Conservation (phyloP, 2,329 filamentous ascomycete genomes). For the Hypoxylon sp. region DNA sequence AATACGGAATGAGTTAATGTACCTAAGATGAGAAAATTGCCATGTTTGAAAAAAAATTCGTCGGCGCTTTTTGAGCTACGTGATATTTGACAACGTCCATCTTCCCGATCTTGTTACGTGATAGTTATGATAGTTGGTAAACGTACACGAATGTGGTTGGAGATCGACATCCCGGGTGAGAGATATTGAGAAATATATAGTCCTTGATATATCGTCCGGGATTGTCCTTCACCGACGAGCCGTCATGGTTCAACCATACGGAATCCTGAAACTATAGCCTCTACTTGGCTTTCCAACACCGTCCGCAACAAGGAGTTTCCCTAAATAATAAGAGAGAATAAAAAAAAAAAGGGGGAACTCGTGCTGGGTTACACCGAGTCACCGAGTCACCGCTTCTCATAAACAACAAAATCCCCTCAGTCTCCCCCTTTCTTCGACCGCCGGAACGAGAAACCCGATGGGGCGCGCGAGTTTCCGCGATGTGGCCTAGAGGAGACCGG, state of each 20-base stretch:
- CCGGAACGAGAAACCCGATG: conserved; percentile 7
- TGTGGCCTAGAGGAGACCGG: conserved; percentile 1
- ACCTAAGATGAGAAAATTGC: conserved; percentile 35
- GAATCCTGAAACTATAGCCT: conserved; percentile 8
- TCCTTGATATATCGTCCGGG: conserved; percentile 11
- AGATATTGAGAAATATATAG: conserved; percentile 12
- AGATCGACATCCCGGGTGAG: conserved; percentile 1
- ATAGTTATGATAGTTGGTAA: not conserved
- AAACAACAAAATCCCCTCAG: not conserved
- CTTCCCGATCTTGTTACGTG: not conserved
- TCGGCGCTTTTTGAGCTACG: not conserved
- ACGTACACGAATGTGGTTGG: conserved; percentile 1
- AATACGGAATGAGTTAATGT: conserved; percentile 39
- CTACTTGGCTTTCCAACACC: not conserved
- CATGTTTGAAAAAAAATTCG: not conserved
- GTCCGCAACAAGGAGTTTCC: not conserved
- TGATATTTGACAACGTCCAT: conserved; percentile 2
- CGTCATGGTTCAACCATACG: not conserved
- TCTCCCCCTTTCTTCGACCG: not conserved
- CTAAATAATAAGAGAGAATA: no score
- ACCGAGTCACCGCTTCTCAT: conserved; percentile 20
- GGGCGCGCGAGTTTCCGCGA: not conserved
- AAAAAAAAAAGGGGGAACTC: not conserved
- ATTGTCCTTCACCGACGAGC: conserved; percentile 14
- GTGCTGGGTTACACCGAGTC: conserved; percentile 11